Conservation (phyloP, 2,329 filamentous ascomycete genomes). For the Epichloe baconii region DNA sequence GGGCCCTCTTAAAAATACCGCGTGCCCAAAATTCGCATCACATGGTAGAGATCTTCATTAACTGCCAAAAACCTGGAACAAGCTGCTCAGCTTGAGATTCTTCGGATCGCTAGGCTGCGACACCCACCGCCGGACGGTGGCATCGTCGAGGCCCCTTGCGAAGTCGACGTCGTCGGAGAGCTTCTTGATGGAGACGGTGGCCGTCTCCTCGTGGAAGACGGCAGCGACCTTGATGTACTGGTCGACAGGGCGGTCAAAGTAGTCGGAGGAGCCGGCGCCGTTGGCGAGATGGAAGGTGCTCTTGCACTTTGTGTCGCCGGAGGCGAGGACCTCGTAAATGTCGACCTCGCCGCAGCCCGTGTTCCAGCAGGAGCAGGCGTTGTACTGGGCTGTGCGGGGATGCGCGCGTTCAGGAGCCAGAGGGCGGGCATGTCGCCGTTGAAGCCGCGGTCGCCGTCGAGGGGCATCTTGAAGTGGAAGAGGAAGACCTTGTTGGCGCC, state of each 20-base stretch:
- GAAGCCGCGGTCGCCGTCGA: constrained; percentile 35
- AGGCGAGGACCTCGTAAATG: constrained; percentile 56
- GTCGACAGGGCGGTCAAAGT: constrained; percentile 52
- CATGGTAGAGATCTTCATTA: too few relatives aligned
- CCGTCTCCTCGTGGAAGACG: constrained; percentile 40
- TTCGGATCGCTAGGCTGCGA: constrained; percentile 5
- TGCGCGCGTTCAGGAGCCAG: constrained; percentile 64
- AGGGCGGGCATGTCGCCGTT: constrained; percentile 58
- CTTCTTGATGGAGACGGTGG: constrained; percentile 42
- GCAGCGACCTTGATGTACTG: constrained; percentile 50
- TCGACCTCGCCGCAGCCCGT: constrained; percentile 62
- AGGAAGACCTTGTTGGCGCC: constrained; percentile 61
- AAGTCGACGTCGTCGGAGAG: constrained; percentile 31
- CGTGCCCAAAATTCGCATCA: neutral
- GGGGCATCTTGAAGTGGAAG: constrained; percentile 61
- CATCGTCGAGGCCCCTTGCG: constrained; percentile 23
- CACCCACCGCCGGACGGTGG: constrained; percentile 24
- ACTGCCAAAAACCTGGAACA: constrained; percentile 9
- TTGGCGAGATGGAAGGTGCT: constrained; percentile 55
- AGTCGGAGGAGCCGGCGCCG: constrained; percentile 55
- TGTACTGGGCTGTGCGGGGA: constrained; percentile 58
- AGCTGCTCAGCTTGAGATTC: constrained; percentile 9
- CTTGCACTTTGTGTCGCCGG: constrained; percentile 54
- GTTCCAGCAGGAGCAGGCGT: constrained; percentile 59
- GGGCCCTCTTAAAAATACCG: too few relatives aligned